Conservation (phyloP, 2,329 filamentous ascomycete species). For the Cercospora sesami region DNA sequence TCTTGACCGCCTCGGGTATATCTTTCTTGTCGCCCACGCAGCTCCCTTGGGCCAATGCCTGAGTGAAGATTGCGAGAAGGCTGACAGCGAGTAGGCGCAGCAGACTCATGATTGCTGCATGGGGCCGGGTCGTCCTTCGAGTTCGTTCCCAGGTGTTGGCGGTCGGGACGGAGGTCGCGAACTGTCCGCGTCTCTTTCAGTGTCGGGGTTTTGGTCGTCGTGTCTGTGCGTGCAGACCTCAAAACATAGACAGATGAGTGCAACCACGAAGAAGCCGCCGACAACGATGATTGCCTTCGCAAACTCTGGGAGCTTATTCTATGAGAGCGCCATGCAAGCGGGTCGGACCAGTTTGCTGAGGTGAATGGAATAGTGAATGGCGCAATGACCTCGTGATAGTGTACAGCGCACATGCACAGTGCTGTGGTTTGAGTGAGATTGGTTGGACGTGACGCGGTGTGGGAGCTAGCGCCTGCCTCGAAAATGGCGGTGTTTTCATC, state of each 20-base stretch:
- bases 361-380: neutral
- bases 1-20: neutral
- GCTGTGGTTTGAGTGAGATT: neutral
- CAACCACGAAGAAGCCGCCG: neutral
- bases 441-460: neutral
- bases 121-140: neutral
- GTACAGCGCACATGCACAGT: neutral
- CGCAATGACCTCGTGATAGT: neutral
- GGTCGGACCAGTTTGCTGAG: neutral
- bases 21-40: neutral
- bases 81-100: neutral
- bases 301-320: neutral
- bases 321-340: neutral
- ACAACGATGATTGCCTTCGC: neutral
- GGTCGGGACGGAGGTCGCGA: neutral
- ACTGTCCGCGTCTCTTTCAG: neutral
- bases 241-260: neutral
- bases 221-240: neutral
- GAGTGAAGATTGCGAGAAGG: neutral
- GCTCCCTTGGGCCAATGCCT: neutral
- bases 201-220: neutral
- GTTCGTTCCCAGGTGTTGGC: neutral
- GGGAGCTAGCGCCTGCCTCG: neutral
- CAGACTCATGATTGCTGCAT: neutral
- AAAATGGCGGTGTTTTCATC: neutral